phyloP scores from a whole-genome alignment of 2,329 filamentous ascomycete genomes.

The Xylaria multiplex region DNA sequence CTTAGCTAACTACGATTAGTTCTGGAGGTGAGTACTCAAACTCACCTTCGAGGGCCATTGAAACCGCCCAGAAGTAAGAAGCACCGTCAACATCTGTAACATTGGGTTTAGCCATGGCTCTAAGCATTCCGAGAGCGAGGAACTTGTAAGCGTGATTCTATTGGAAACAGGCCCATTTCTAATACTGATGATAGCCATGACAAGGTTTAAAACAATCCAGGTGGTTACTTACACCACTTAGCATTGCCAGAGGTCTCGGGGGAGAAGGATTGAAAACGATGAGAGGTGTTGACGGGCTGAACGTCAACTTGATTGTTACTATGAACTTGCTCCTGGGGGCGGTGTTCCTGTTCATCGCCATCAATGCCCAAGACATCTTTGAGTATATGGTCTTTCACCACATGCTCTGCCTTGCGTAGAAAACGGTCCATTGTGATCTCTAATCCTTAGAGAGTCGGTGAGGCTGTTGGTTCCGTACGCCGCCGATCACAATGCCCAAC shows the following conservation, averaged over 20 bases:
- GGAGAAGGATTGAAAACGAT: constrained; percentile 76
- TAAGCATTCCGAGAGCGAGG: background rate
- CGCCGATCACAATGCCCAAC: background rate
- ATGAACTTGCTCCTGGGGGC: constrained; percentile 22
- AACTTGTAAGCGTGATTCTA: background rate
- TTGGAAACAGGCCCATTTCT: background rate
- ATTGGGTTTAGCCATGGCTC: background rate
- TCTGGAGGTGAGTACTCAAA: constrained; percentile 29
- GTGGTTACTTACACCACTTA: constrained; percentile 72
- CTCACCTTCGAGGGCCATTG: constrained; percentile 74
- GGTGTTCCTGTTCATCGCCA: constrained; percentile 47
- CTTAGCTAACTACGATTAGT: background rate
- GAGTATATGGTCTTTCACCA: constrained; percentile 45
- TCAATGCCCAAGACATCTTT: constrained; percentile 52
- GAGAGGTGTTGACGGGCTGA: constrained; percentile 53
- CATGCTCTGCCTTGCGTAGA: constrained; percentile 57
- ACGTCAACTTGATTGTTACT: constrained; percentile 34
- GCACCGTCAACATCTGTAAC: constrained; percentile 76
- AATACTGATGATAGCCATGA: background rate
- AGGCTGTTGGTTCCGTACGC: background rate
- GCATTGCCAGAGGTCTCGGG: constrained; percentile 76
- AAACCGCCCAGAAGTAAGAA: constrained; percentile 87
- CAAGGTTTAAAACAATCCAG: background rate
- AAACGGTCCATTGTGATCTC: constrained; percentile 52
- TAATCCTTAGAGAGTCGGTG: background rate